A percentile compares a stretch with the other conserved stretches of the same genome.
Evolutionary conservation across 2,329 filamentous ascomycete species (phyloP).

Genomic region (Phoma sp.): DNA sequence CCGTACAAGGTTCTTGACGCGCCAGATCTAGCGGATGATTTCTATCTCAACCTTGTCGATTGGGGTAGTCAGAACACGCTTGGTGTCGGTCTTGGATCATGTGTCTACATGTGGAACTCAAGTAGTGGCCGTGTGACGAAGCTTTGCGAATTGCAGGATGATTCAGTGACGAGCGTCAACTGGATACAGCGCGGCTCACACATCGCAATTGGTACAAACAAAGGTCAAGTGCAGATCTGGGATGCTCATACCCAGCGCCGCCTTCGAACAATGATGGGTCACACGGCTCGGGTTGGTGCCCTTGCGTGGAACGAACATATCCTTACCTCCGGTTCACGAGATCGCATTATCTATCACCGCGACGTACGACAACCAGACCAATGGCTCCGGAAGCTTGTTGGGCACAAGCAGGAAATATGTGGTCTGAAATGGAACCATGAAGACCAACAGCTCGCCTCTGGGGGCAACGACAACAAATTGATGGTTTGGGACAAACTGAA

Average conservation of each 20-base stretch:
- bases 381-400: constrained; percentile 83
- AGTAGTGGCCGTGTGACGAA: constrained; percentile 90
- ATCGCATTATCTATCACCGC: constrained; percentile 92
- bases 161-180: constrained; percentile 93
- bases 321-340: constrained; percentile 90
- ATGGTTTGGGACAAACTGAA: constrained; percentile 98
- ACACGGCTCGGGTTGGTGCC: constrained; percentile 90
- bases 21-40: constrained; percentile 94
- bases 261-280: constrained; percentile 94
- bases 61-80: constrained; percentile 96
- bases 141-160: constrained; percentile 89
- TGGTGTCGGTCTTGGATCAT: constrained; percentile 88
- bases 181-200: constrained; percentile 99
- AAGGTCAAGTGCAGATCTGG: constrained; percentile 96
- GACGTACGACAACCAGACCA: constrained; percentile 94
- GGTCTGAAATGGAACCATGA: constrained; percentile 97
- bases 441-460: constrained; percentile 91
- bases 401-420: constrained; percentile 98
- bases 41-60: constrained; percentile 96
- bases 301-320: constrained; percentile 99
- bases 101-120: constrained; percentile 99
- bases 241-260: constrained; percentile 87
- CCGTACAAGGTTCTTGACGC: constrained; percentile 98
- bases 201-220: constrained; percentile 91
- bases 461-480: constrained; percentile 97